phyloP scores from a whole-genome alignment of 1,284 basidiomycete species.

The Exobasidium cylindrosporum region DNA sequence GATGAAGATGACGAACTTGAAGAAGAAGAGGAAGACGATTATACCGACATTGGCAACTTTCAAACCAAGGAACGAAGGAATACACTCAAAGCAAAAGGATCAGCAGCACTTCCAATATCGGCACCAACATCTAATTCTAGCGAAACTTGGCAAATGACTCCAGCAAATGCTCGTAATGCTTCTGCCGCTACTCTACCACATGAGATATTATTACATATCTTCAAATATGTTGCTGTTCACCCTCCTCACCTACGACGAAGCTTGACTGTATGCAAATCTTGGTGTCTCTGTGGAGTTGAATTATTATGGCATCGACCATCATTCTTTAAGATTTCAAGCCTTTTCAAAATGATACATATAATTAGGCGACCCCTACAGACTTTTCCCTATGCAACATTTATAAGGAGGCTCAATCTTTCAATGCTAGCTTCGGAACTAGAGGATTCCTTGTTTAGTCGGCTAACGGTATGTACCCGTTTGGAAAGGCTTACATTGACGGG shows the following conservation, averaged over 20 bases:
- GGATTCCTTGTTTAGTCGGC: conserved; percentile 73
- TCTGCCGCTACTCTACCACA: conserved; percentile 65
- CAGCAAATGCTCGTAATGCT: conserved; percentile 14
- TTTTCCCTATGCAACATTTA: conserved; percentile 82
- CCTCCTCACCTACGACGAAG: conserved; percentile 63
- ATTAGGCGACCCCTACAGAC: conserved; percentile 59
- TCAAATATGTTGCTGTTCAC: conserved; percentile 79
- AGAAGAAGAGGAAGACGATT: conserved; percentile 31
- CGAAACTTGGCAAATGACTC: conserved; percentile 19
- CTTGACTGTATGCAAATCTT: conserved; percentile 75
- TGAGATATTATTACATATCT: conserved; percentile 88
- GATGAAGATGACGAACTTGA: conserved; percentile 38
- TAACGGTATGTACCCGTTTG: conserved; percentile 74
- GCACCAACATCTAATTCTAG: conserved; percentile 4
- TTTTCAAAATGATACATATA: conserved; percentile 62
- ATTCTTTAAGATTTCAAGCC: conserved; percentile 68
- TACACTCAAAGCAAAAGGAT: conserved; percentile 14
- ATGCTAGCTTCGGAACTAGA: conserved; percentile 70
- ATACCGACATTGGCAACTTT: conserved; percentile 24
- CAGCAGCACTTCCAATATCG: neutral
- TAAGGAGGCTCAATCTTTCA: conserved; percentile 86
- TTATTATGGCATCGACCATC: conserved; percentile 90
- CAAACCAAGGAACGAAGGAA: conserved; percentile 3
- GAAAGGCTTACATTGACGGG: conserved; percentile 89
- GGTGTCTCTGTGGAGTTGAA: conserved; percentile 94